A percentile compares a stretch with the other conserved stretches of the same genome.
Evolutionary conservation across 2,329 filamentous ascomycete species (phyloP).

Genomic region (Amesomyces nigricolor): DNA sequence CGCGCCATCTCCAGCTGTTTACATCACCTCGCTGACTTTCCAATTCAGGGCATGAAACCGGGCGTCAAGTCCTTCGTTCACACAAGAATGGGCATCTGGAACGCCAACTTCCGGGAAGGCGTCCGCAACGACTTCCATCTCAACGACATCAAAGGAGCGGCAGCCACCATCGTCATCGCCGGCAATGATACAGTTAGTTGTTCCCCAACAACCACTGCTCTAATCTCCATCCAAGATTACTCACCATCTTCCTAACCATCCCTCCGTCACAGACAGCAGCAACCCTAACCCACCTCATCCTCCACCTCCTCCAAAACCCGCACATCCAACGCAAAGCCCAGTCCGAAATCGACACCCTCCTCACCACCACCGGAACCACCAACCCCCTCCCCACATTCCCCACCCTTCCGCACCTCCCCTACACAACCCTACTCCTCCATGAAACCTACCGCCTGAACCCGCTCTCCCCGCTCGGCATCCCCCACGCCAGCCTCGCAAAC

Average conservation of each 20-base stretch:
- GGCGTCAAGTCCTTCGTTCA: conserved; percentile 22
- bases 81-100: conserved; percentile 14
- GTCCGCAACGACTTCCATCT: conserved; percentile 21
- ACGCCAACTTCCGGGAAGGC: conserved; percentile 4
- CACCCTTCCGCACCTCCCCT: conserved; percentile 31
- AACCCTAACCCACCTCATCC: conserved; percentile 33
- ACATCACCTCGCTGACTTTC: not conserved
- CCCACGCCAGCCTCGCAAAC: conserved; percentile 37
- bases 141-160: conserved; percentile 29
- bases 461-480: conserved; percentile 33
- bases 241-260: not conserved
- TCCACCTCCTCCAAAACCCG: conserved; percentile 38
- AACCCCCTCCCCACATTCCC: conserved; percentile 28
- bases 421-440: conserved; percentile 30
- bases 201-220: not conserved
- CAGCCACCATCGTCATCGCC: conserved; percentile 28
- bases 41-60: not conserved
- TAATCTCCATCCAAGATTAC: not conserved
- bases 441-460: conserved; percentile 36
- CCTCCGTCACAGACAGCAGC: conserved; percentile 23
- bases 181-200: conserved; percentile 27
- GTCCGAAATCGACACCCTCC: conserved; percentile 30
- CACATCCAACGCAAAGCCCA: conserved; percentile 34
- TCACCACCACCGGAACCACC: conserved; percentile 30
- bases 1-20: not conserved